Evolutionary conservation across 257 asterid species (phyloP).

Genomic region (Gentiana macrophylla): DNA sequence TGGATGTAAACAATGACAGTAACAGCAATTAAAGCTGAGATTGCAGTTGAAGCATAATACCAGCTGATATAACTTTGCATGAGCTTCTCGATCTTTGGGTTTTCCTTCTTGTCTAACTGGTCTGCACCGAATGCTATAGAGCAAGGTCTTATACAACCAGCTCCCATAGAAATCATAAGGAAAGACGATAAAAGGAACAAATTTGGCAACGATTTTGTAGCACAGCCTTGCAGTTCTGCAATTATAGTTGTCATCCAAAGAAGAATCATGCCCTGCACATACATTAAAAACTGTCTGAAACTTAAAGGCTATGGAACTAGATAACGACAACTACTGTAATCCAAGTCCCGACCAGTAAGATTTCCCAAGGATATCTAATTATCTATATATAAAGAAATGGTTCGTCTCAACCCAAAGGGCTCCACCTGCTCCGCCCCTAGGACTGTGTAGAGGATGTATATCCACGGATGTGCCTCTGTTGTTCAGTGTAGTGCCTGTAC

Average conservation of each 20-base stretch:
- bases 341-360: neutral
- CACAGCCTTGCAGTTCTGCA: conserved; percentile 8
- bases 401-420: too few species aligned
- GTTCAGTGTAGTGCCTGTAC: too few species aligned
- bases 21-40: conserved; percentile 3
- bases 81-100: conserved; percentile 5
- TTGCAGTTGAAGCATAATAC: conserved; percentile 11
- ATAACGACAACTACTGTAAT: neutral
- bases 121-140: conserved; percentile 12
- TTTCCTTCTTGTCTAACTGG: conserved; percentile 4
- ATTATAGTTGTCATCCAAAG: conserved; percentile 14
- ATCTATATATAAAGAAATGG: too few species aligned
- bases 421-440: too few species aligned
- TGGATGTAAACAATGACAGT: conserved; percentile 17
- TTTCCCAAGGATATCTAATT: too few species aligned
- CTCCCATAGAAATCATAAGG: conserved; percentile 8
- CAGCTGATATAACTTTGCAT: conserved; percentile 10
- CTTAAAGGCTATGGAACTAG: neutral
- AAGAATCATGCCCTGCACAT: conserved; percentile 8
- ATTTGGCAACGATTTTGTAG: conserved; percentile 4
- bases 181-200: conserved; percentile 5
- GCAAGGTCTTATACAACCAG: conserved; percentile 19
- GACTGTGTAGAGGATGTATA: too few species aligned
- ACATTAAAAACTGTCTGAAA: neutral
- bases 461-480: too few species aligned